Evolutionary conservation across 2,329 filamentous ascomycete species (phyloP), one percentile per base, ranked within the genome.

Genomic region (Leptosphaerulina australis): DNA sequence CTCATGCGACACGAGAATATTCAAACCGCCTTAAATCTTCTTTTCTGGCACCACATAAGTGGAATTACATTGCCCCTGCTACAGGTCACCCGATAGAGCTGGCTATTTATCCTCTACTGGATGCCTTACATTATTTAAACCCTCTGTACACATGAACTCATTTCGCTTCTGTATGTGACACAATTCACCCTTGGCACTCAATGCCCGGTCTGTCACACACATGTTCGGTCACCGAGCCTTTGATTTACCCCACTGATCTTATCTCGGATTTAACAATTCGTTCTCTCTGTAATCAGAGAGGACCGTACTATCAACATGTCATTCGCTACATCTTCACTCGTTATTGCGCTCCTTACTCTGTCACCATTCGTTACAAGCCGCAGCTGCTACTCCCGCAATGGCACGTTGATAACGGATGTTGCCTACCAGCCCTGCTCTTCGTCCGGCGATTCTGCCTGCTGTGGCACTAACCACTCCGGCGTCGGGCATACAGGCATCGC

Each of bases 361-460:
- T 34, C 34, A 2, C 11, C 26, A 7, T 29, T 31, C 11, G 21
- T 15, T 21, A 25, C 33, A 24, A 15, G 39, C n/a, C n/a, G n/a
- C 21, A 46, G 26, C 30, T 58, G 52, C 28, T 58, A 55, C 29
- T 44, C 28, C 3, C 55, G 48, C 22, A 53, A 58, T 15, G 55
- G 52, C 33, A 55, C 51, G 9, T 15, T 30, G 15, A 44, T 53
- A 14, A 21, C 20, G 3, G 37, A 45, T 7, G 18, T 20, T 2
- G 49, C 52, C 18, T 58, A 44, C 24, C 48, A 50, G 14, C 45
- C 52, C 4, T 58, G 55, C 49, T 50, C 30, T 20, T 48, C 43
- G 8, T 31, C 24, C 1, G 43, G 44, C 11, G 17, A 40, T 18
- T 50, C 41, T 7, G 33, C 26, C 2, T 59, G 53, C 34, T 56